Conservation (phyloP, 805 yeast species). For the Tetrapisispora iriomotensis region DNA sequence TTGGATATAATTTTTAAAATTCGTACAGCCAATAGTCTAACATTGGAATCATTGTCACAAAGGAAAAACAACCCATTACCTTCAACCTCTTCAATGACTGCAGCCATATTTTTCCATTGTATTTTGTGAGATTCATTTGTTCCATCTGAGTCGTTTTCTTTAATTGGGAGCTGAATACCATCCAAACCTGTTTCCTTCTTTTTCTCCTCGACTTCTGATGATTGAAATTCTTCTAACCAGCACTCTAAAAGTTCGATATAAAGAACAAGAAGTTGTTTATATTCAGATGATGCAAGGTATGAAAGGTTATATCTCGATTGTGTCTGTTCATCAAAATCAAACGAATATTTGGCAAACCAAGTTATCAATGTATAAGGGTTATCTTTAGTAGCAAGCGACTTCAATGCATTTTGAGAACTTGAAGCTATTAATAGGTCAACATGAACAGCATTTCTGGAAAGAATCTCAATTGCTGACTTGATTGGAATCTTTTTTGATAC, state of each 20-base stretch:
- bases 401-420: slow-evolving; percentile 56
- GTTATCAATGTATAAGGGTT: slow-evolving; percentile 65
- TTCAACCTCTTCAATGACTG: slow-evolving; percentile 88
- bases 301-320: slow-evolving; percentile 43
- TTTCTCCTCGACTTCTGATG: slow-evolving; percentile 24
- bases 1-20: slow-evolving; percentile 71
- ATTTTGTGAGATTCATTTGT: slow-evolving; percentile 44
- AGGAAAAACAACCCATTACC: slow-evolving; percentile 90
- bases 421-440: slow-evolving; percentile 48
- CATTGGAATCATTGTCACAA: slow-evolving; percentile 73
- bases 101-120: slow-evolving; percentile 68
- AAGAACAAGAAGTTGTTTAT: slow-evolving; percentile 48
- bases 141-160: slow-evolving; percentile 15
- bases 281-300: slow-evolving; percentile 51
- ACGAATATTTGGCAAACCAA: slow-evolving; percentile 68
- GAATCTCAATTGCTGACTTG: slow-evolving; percentile 58
- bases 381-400: slow-evolving; percentile 52
- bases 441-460: slow-evolving; percentile 71
- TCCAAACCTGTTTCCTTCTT: slow-evolving; percentile 26
- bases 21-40: slow-evolving; percentile 66
- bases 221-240: slow-evolving; percentile 65
- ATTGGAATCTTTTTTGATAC: slow-evolving; percentile 41
- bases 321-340: slow-evolving; percentile 68
- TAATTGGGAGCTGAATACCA: slow-evolving; percentile 20
- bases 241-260: slow-evolving; percentile 72